Conservation (phyloP, 352 stramenopile species). For the Pseudoperonospora humuli region DNA sequence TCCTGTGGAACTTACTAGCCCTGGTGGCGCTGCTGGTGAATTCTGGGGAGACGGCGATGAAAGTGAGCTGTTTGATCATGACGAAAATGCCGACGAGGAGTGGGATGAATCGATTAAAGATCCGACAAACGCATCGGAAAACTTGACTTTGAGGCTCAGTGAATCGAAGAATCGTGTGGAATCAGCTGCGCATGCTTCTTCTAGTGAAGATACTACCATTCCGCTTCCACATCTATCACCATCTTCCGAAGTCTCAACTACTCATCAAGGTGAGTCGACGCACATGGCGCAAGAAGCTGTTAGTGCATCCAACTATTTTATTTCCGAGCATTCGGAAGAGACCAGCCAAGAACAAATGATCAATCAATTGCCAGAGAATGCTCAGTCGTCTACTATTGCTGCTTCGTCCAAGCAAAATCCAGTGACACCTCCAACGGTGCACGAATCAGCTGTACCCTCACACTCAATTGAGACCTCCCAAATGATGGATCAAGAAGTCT, state of each 20-base stretch:
- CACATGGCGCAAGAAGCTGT: neutral
- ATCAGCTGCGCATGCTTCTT: neutral
- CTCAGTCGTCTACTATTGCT: constrained; percentile 1
- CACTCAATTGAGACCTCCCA: constrained; percentile 1
- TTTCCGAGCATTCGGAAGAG: constrained; percentile 3
- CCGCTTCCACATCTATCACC: constrained; percentile 6
- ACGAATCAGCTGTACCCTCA: neutral
- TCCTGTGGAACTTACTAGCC: constrained; percentile 26
- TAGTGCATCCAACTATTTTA: neutral
- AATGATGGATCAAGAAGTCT: constrained; percentile 5
- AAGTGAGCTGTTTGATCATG: constrained; percentile 51
- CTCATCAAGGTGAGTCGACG: neutral
- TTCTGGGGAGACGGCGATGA: constrained; percentile 62
- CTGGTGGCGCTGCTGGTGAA: constrained; percentile 32
- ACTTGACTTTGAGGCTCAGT: constrained; percentile 15
- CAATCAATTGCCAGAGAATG: neutral
- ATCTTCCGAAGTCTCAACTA: neutral
- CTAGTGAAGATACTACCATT: constrained; percentile 6
- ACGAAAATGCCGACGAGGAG: constrained; percentile 38
- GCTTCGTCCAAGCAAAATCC: neutral
- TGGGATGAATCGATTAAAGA: constrained; percentile 27
- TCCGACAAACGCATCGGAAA: constrained; percentile 4
- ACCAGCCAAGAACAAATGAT: constrained; percentile 2
- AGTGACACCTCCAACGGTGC: neutral
- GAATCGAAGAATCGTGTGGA: constrained; percentile 6